Base-by-base conservation (phyloP, 768 basidiomycete genomes). In the Hygrocybe punicea region DNA sequence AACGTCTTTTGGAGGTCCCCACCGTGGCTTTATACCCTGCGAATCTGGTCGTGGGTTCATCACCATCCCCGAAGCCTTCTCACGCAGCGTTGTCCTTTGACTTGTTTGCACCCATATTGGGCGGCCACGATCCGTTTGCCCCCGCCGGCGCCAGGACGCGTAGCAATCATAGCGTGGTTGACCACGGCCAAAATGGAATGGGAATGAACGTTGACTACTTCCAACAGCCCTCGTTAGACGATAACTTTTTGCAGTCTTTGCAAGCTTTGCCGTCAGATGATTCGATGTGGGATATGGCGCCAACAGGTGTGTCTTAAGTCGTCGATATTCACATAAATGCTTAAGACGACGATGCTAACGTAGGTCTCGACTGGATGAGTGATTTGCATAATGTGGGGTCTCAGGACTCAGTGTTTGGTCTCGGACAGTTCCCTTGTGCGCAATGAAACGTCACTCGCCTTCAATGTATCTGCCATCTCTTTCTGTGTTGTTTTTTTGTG, bases 221-320 rank as follows among this genome's bases (percentile, higher is more conserved):
- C 70, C 76, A 80, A 36, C 75, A 82, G 1, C 73, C 86, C 61
- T 77, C 78, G 2, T 84, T 84, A 62, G 84, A 87, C 62, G 71
- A 76, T 16, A 82, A 83, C 39, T 78, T 87, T 24, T 62, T 87
- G 67, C 80, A 85, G 53, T 82, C 83, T 23, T 79, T 86, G 64
- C 83, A 85, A 61, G 78, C 81, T 29, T 66, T 87, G 63, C 72
- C 77, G 14, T 67, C 71, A 44, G 69, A 72, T 2, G 86, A 47
- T 23, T 13, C 17, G 7, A 23, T 83, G 84, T 79, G 78, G 36
- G 82, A 83, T 64, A 77, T 80, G 25, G 70, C 78, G 1, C 14
- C 39, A 14, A 42, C 17, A 47, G 17, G 23, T n/a, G 45, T 47
- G n/a, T 17, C 7, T 47, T 8, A 10, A 16, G 36, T 39, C n/a